A percentile compares a stretch with the other conserved stretches of the same genome.
These are phyloP conservation scores for Coemansia sp. DNA, from an alignment of 192 early-diverging fungal genomes.

Conservation along the genomic window DNA sequence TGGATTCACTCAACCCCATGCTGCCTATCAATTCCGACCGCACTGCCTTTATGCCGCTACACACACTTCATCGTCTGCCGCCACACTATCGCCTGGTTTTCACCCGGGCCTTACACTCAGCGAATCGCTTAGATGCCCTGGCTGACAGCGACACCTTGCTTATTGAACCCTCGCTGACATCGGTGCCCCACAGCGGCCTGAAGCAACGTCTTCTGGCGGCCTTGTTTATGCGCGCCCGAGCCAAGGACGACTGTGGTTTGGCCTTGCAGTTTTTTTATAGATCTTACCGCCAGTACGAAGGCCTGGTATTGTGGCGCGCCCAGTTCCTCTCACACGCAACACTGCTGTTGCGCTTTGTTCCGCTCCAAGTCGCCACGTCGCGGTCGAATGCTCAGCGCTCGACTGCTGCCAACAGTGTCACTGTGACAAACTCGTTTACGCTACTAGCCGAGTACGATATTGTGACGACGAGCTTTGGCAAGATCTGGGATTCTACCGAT, in stretches of 20 bases:
- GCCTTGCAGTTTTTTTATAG: constrained; percentile 47
- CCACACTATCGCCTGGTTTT: constrained; percentile 50
- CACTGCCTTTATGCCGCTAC: constrained; percentile 21
- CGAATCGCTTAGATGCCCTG: constrained; percentile 29
- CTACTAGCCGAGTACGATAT: constrained; percentile 53
- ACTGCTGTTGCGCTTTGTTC: constrained; percentile 52
- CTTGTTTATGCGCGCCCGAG: constrained; percentile 35
- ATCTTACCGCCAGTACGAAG: constrained; percentile 51
- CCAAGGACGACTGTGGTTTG: constrained; percentile 11
- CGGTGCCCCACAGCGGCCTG: constrained; percentile 44
- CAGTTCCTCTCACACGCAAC: constrained; percentile 33
- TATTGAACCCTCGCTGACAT: constrained; percentile 43
- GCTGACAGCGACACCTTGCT: constrained; percentile 30
- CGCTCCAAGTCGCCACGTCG: constrained; percentile 46
- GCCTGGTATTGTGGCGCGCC: constrained; percentile 50
- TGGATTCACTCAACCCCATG: constrained; percentile 17
- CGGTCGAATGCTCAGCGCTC: constrained; percentile 33
- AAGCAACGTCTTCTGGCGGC: constrained; percentile 50
- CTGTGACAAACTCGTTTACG: constrained; percentile 37
- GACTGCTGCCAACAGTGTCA: constrained; percentile 23
- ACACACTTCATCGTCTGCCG: constrained; percentile 33
- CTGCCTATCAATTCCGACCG: constrained; percentile 18
- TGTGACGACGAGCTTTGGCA: constrained; percentile 18
- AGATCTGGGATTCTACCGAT: constrained; percentile 46
- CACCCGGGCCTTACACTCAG: constrained; percentile 38